Evolutionary conservation across 805 yeast genomes (phyloP).

Genomic region (Candida jianshihensis): DNA sequence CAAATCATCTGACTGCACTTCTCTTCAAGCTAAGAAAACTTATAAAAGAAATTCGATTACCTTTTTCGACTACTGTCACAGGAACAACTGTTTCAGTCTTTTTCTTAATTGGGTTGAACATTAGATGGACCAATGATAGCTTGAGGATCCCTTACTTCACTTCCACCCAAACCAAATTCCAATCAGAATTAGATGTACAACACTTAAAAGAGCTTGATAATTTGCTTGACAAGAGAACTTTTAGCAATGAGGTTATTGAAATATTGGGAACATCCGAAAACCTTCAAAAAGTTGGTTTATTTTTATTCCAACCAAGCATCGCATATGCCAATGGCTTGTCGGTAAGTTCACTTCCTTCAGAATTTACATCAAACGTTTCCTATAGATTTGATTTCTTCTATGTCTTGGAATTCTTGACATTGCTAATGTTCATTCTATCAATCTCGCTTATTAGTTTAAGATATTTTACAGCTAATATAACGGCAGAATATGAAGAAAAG

Average conservation of each 20-base stretch:
- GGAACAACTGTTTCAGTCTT: constrained; percentile 23
- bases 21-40: not conserved
- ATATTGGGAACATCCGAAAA: constrained; percentile 5
- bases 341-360: not conserved
- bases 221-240: constrained; percentile 13
- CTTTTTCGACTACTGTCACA: constrained; percentile 27
- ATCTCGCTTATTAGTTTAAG: constrained; percentile 39
- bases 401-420: constrained; percentile 47
- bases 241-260: constrained; percentile 14
- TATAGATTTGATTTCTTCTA: constrained; percentile 43
- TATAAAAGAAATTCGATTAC: constrained; percentile 28
- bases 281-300: constrained; percentile 9
- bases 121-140: constrained; percentile 29
- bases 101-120: constrained; percentile 23
- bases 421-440: constrained; percentile 45
- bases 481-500: constrained; percentile 14
- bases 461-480: constrained; percentile 23
- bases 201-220: constrained; percentile 5
- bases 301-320: constrained; percentile 24
- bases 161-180: not conserved
- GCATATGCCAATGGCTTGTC: constrained; percentile 5
- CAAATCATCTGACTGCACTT: too few species aligned
- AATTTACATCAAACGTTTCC: constrained; percentile 21
- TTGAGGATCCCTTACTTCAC: not conserved
- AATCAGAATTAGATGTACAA: not conserved